Conservation (phyloP, 306 rosid species). For the Albizia julibrissin region DNA sequence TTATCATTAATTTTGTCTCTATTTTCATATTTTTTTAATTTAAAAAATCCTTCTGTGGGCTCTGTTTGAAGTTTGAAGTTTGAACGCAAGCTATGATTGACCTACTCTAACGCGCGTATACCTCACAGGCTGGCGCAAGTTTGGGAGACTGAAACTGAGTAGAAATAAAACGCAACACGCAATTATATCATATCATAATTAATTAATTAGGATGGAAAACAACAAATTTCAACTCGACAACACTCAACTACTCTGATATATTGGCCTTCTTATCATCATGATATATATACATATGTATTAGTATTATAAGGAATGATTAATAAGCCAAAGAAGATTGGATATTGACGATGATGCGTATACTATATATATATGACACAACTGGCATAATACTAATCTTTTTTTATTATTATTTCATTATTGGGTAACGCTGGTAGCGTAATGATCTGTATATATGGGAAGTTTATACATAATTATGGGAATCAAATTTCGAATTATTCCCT, state of each 20-base stretch:
- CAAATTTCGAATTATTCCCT: slow-evolving; percentile 3
- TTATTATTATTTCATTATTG: too few species aligned
- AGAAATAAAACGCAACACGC: neutral
- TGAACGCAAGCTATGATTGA: too few species aligned
- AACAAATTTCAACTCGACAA: neutral
- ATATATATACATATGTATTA: neutral
- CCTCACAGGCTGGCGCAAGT: neutral
- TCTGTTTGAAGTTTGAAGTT: too few species aligned
- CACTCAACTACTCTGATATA: neutral
- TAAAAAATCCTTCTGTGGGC: too few species aligned
- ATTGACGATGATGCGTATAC: neutral
- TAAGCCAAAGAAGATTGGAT: neutral
- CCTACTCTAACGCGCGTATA: too few species aligned
- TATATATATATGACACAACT: neutral
- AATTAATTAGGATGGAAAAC: neutral
- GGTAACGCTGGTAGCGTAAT: too few species aligned
- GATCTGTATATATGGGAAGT: neutral
- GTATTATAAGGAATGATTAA: neutral
- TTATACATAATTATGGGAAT: neutral
- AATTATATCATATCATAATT: neutral
- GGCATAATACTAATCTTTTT: neutral
- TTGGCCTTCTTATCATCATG: neutral
- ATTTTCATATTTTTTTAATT: too few species aligned
- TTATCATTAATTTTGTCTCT: too few species aligned
- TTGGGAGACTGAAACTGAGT: neutral